phyloP scores from a whole-genome alignment of 2,329 filamentous ascomycete genomes.

The Epichloe bromicola region DNA sequence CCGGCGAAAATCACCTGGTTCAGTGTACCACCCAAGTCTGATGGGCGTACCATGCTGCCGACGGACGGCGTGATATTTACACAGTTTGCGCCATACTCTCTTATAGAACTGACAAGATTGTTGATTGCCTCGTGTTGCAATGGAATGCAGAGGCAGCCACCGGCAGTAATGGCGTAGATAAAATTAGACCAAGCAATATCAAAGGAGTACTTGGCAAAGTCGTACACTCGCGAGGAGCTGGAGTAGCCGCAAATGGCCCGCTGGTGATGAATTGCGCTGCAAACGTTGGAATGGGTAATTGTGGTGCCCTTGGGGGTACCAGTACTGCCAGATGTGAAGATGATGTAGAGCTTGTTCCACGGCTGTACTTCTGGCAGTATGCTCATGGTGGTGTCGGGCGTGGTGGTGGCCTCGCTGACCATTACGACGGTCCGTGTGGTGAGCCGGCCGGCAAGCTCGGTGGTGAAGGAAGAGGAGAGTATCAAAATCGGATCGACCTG shows the following conservation, averaged over 20 bases:
- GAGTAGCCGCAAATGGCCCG: constrained; percentile 8
- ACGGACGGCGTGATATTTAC: constrained; percentile 11
- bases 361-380: constrained; percentile 6
- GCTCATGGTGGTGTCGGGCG: constrained; percentile 6
- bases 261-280: constrained; percentile 10
- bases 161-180: constrained; percentile 1
- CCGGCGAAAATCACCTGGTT: constrained; percentile 10
- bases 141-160: constrained; percentile 9
- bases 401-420: not conserved
- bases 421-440: constrained; percentile 6
- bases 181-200: constrained; percentile 3
- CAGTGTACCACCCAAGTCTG: constrained; percentile 1
- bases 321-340: constrained; percentile 12
- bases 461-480: constrained; percentile 9
- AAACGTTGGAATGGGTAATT: constrained; percentile 11
- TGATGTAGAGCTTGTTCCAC: constrained; percentile 9
- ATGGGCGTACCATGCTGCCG: constrained; percentile 6
- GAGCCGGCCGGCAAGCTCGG: constrained; percentile 3
- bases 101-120: constrained; percentile 6
- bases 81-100: constrained; percentile 6
- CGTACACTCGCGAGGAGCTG: constrained; percentile 8
- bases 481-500: constrained; percentile 8
- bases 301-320: constrained; percentile 15
- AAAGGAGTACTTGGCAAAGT: constrained; percentile 6
- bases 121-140: constrained; percentile 9